Evolutionary conservation across 805 yeast species (phyloP).

Genomic region (Schwanniomyces pseudopolymorphus): DNA sequence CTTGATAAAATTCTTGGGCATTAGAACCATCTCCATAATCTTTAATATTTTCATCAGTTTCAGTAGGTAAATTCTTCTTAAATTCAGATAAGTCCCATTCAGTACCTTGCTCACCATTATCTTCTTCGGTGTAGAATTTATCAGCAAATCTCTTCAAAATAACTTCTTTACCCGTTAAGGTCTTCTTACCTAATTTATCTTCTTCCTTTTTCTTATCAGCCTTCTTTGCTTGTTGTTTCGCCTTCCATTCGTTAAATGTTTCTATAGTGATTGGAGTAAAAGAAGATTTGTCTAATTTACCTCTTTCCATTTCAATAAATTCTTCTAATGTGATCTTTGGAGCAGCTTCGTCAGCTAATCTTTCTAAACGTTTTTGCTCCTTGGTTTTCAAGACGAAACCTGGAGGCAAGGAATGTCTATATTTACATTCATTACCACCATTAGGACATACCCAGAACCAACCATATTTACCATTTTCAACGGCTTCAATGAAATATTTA

Average conservation of each 20-base stretch:
- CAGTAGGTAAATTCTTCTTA: conserved; percentile 54
- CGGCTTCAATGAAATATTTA: conserved; percentile 92
- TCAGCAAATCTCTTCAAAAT: conserved; percentile 60
- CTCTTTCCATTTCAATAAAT: conserved; percentile 91
- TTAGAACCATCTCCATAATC: conserved; percentile 71
- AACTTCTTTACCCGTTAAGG: conserved; percentile 66
- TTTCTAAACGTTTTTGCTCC: conserved; percentile 90
- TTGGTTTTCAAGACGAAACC: conserved; percentile 96
- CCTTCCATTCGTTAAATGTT: conserved; percentile 81
- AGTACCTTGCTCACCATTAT: conserved; percentile 44
- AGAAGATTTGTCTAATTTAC: conserved; percentile 67
- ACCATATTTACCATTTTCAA: conserved; percentile 95
- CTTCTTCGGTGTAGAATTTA: conserved; percentile 54
- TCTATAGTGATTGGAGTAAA: conserved; percentile 87
- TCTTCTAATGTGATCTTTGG: conserved; percentile 95
- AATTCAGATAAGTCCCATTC: conserved; percentile 59
- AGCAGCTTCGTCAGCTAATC: conserved; percentile 75
- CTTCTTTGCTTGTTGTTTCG: conserved; percentile 60
- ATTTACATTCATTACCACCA: conserved; percentile 89
- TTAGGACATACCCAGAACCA: conserved; percentile 99
- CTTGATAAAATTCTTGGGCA: conserved; percentile 25
- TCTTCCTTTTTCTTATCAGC: conserved; percentile 35
- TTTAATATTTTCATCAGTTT: conserved; percentile 48
- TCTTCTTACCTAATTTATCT: conserved; percentile 42
- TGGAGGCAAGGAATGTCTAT: conserved; percentile 92